A percentile compares a stretch with the other conserved stretches of the same genome.
Evolutionary conservation across 1,284 basidiomycete genomes (phyloP).

Genomic region (Inonotus hispidus): DNA sequence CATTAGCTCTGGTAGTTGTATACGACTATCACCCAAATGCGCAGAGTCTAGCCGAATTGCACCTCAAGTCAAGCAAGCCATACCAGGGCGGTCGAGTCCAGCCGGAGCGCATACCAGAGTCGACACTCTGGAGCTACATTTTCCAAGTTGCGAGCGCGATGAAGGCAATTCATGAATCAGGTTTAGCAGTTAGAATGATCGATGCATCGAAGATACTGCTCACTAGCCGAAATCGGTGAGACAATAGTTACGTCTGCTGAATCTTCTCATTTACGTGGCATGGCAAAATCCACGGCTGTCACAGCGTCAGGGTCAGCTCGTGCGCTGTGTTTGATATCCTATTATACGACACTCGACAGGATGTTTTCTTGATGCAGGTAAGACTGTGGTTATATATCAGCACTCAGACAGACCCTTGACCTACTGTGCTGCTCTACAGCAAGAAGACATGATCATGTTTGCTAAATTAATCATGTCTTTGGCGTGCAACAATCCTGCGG

Average conservation of each 20-base stretch:
- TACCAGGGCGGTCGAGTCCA: conserved; percentile 38
- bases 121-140: conserved; percentile 92
- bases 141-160: conserved; percentile 88
- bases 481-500: conserved; percentile 62
- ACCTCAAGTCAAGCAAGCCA: conserved; percentile 48
- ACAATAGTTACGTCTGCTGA: conserved; percentile 17
- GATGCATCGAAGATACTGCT: conserved; percentile 87
- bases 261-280: conserved; percentile 11
- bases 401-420: neutral
- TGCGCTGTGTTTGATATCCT: conserved; percentile 86
- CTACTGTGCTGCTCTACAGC: conserved; percentile 31
- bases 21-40: conserved; percentile 90
- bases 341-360: conserved; percentile 64
- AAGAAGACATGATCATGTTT: conserved; percentile 86
- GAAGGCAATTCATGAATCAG: conserved; percentile 79
- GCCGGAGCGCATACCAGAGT: conserved; percentile 58
- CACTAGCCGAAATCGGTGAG: conserved; percentile 84
- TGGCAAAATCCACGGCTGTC: neutral
- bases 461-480: conserved; percentile 84
- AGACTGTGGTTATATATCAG: neutral
- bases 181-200: conserved; percentile 78
- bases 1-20: conserved; percentile 86
- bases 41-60: conserved; percentile 73
- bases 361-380: conserved; percentile 53
- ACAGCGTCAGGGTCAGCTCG: conserved; percentile 77